A percentile compares a stretch with the other conserved stretches of the same genome.
Evolutionary conservation across 83 land plant genomes (phyloP).

Genomic region (Picea mariana): DNA sequence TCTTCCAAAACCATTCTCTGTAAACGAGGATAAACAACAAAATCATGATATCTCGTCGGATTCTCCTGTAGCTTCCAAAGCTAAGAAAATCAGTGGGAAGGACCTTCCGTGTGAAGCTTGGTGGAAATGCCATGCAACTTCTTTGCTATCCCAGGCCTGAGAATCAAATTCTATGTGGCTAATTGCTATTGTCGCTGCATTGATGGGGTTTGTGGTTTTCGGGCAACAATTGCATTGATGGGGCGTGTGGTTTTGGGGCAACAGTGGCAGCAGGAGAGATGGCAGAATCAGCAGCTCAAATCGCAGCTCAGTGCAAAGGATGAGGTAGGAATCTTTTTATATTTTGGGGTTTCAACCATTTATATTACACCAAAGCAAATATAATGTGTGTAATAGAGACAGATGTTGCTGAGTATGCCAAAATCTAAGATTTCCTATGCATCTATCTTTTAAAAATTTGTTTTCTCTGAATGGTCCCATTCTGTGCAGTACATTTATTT

Average conservation of each 20-base stretch:
- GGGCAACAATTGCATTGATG: slow-evolving; percentile 82
- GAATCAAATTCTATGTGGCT: slow-evolving; percentile 81
- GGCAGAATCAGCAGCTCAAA: slow-evolving; percentile 68
- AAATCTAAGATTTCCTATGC: no score
- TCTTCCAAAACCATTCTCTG: not conserved
- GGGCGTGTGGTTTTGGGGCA: slow-evolving; percentile 84
- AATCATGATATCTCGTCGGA: not conserved
- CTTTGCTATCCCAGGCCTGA: slow-evolving; percentile 53
- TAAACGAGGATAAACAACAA: not conserved
- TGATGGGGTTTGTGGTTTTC: slow-evolving; percentile 81
- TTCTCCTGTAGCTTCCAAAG: slow-evolving; percentile 16
- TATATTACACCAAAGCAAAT: no score
- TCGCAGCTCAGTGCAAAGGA: slow-evolving; percentile 39
- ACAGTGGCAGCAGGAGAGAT: slow-evolving; percentile 73
- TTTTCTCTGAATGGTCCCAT: no score
- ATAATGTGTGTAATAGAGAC: no score
- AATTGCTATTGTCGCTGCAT: slow-evolving; percentile 71
- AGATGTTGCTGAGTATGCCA: no score
- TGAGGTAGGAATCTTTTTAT: slow-evolving; percentile 45
- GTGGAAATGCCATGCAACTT: slow-evolving; percentile 63
- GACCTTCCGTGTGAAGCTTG: slow-evolving; percentile 61
- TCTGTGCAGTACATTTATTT: no score
- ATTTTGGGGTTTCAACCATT: no score
- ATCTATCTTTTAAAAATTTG: no score
- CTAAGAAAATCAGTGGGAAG: slow-evolving; percentile 11